Base-by-base conservation (phyloP, 306 rosid genomes). In the Dryas octopetala region DNA sequence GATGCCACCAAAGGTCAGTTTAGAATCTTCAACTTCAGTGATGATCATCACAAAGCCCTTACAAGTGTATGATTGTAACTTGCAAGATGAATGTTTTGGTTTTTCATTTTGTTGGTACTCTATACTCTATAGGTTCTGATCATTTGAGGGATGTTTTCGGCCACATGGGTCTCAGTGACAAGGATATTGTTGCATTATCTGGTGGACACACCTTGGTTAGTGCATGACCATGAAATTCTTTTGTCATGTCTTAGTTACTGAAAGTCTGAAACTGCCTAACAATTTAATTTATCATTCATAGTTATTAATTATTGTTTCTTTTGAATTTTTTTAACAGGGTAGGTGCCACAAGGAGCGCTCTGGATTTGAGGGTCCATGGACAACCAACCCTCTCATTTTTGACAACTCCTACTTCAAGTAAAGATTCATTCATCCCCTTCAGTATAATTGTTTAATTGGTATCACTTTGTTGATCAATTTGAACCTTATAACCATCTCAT, bases 201-300 rank as follows among this genome's bases (percentile, higher is more conserved):
- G 96, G 96, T 43, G 93, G 77, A 16, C 96, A 90, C 81, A 90
- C 96, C 13, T 78, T 90, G 92, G 91, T 90, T 50, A 54, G 85
- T 79, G 46, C 59, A 68, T 16, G 16, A 74, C 23, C 50, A 1
- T 32, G 38, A 32, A 32, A 32, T 32, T 32, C 38, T 32, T 32
- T 32, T 32, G 38, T 2, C 38, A 32, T 32, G 38, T 32, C 38
- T 32, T 32, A 32, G 38, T 32, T 32, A 32, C 38, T 32, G 38
- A 32, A 32, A 32, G 2, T 32, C 38, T 32, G 38, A 32, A 32
- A 32, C 38, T 32, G 38, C 38, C 38, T 32, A 32, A 32, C 38
- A 32, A 1, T 32, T 32, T 32, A 32, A 32, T 32, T 32, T 32
- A 32, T 32, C 38, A 32, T 32, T 1, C 1, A 32, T 32, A 1